Evolutionary conservation across 345 rosid species (phyloP), one percentile per base, ranked within the genome.

Genomic region (Sonneratia alba): DNA sequence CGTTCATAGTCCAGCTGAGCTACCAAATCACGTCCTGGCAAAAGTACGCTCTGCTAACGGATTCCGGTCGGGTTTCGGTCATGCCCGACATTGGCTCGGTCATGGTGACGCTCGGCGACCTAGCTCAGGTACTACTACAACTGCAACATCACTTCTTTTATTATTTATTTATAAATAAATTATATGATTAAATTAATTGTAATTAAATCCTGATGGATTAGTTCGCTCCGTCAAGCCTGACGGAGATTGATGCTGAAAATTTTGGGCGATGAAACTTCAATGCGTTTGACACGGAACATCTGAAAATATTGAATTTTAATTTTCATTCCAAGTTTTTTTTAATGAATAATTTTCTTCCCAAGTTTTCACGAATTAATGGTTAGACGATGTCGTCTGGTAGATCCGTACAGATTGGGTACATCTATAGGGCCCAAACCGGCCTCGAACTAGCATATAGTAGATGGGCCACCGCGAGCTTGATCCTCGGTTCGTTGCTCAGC

Each of bases 31-130:
- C 85, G 76, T 71, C 73, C 71, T 48, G 69, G 9, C 79, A 67
- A 77, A 85, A 86, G 70, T 82, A 77, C 36, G 69, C 75, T 6
- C 56, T 88, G 81, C 37, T 82, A 67, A 38, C 81, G 21, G 92
- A 90, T 69, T 85, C 94, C 32, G 88, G 89, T 40, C 79, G 78
- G 90, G 87, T 81, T 13, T 67, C 82, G 3, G 90, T 86, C 8
- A 45, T 72, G 21, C 89, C 96, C 0, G 80, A 82, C 71, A 83
- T 82, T 70, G 89, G 82, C 76, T 88, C 94, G 32, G 71, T 92
- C 72, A 77, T 92, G 75, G 91, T 90, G 36, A 85, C 89, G 4
- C n/a, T 85, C 1, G 96, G 96, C 36, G 97, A 92, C 77, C 76
- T 92, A 70, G 89, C 91, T 75, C 94, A 90, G 78, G 97, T 63